Percentiles rank a stretch among this genome's conserved stretches.
phyloP scores from a whole-genome alignment of 2,329 filamentous ascomycete genomes.

The Exophiala calicioides region DNA sequence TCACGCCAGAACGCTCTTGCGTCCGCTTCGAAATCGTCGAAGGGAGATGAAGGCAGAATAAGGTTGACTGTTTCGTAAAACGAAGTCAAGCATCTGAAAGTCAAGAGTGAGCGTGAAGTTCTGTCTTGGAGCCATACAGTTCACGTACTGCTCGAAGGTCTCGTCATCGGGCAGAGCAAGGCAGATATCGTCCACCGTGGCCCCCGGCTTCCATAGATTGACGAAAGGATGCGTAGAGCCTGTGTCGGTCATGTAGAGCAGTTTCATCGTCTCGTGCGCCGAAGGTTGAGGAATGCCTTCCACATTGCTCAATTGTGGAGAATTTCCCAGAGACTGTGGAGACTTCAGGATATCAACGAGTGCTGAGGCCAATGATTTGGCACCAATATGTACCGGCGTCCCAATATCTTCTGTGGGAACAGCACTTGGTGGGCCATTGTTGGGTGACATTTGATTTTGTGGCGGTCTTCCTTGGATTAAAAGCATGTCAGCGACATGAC shows the following conservation, averaged over 20 bases:
- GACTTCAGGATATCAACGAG: slow-evolving; percentile 10
- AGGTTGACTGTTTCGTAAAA: slow-evolving; percentile 6
- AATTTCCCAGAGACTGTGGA: not conserved
- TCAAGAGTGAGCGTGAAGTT: too few relatives aligned
- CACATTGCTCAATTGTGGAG: slow-evolving; percentile 3
- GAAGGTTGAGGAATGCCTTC: not conserved
- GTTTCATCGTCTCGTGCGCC: slow-evolving; percentile 14
- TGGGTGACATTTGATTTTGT: too few relatives aligned
- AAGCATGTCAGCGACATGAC: too few relatives aligned
- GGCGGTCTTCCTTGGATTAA: too few relatives aligned
- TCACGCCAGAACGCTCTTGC: slow-evolving; percentile 12
- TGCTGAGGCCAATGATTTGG: slow-evolving; percentile 10
- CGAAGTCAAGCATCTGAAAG: too few relatives aligned
- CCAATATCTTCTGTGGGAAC: too few relatives aligned
- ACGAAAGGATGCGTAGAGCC: slow-evolving; percentile 14
- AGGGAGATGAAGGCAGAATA: slow-evolving; percentile 5
- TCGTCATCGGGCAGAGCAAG: slow-evolving; percentile 12
- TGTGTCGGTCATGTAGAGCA: slow-evolving; percentile 11
- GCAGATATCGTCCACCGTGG: slow-evolving; percentile 15
- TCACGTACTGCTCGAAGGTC: slow-evolving; percentile 12
- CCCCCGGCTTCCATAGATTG: slow-evolving; percentile 10
- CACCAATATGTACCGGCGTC: slow-evolving; percentile 4
- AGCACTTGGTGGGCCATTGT: too few relatives aligned
- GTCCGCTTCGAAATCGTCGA: slow-evolving; percentile 8
- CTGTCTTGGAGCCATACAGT: not conserved